These are phyloP conservation scores for Fusarium sp. DNA, from an alignment of 2,329 filamentous ascomycete species.

Conservation along the genomic window DNA sequence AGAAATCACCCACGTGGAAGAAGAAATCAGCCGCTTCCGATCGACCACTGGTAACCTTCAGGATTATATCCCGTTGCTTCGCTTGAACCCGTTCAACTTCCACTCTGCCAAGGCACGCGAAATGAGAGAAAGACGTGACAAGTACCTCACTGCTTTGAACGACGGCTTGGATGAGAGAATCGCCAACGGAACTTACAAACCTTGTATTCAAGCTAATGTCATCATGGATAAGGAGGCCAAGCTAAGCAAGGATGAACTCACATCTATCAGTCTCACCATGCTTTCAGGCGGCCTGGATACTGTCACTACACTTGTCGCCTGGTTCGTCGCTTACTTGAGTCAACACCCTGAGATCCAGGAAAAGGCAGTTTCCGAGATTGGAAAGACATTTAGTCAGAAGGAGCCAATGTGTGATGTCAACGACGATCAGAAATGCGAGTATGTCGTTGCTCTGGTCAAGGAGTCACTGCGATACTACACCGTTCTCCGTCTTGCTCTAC, in stretches of 20 bases:
- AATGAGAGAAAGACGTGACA: slow-evolving; percentile 69
- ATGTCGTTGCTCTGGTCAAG: slow-evolving; percentile 71
- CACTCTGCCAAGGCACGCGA: slow-evolving; percentile 69
- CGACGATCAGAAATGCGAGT: slow-evolving; percentile 73
- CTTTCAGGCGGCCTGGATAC: slow-evolving; percentile 75
- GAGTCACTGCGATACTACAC: slow-evolving; percentile 73
- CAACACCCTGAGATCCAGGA: slow-evolving; percentile 71
- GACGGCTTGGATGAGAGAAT: slow-evolving; percentile 70
- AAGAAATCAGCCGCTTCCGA: slow-evolving; percentile 69
- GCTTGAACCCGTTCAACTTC: slow-evolving; percentile 70
- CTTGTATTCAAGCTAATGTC: slow-evolving; percentile 76
- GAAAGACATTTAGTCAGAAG: slow-evolving; percentile 62
- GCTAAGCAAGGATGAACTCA: slow-evolving; percentile 71
- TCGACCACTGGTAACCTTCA: slow-evolving; percentile 71
- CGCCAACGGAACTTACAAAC: slow-evolving; percentile 68
- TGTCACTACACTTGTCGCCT: slow-evolving; percentile 73
- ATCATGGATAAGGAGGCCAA: slow-evolving; percentile 73
- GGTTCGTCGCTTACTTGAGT: slow-evolving; percentile 71
- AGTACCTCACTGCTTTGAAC: slow-evolving; percentile 69
- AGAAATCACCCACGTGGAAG: slow-evolving; percentile 73
- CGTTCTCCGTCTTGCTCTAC: slow-evolving; percentile 71
- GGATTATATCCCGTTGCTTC: slow-evolving; percentile 69
- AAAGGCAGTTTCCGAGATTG: slow-evolving; percentile 68
- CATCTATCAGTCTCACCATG: slow-evolving; percentile 76
- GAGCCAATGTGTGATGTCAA: slow-evolving; percentile 69